These are phyloP conservation scores for Tulasnella sp. DNA, from an alignment of 768 basidiomycete genomes.

Conservation along the genomic window DNA sequence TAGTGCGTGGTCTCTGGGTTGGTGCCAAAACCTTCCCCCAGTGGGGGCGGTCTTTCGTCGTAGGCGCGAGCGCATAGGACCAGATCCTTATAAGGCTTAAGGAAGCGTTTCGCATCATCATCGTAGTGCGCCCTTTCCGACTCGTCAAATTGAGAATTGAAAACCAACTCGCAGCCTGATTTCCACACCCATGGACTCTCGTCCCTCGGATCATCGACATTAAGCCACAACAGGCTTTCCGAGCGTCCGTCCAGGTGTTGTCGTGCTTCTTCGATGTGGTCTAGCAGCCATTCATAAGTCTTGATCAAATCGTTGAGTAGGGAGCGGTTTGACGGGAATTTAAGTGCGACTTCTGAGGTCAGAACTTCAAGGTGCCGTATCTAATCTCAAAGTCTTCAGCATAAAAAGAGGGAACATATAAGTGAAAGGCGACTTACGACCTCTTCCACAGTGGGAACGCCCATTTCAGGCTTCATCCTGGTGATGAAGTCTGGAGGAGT, in stretches of 20 bases:
- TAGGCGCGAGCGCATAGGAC: neutral
- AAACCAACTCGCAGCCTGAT: neutral
- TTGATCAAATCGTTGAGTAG: too few species aligned
- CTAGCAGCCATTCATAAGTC: too few species aligned
- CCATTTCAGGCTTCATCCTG: neutral
- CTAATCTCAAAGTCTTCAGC: too few species aligned
- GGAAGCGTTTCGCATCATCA: neutral
- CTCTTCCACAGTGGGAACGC: neutral
- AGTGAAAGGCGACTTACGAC: neutral
- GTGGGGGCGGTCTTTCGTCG: neutral
- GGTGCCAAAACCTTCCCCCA: neutral
- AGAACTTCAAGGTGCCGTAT: too few species aligned
- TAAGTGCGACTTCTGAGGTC: too few species aligned
- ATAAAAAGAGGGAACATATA: too few species aligned
- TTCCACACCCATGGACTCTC: neutral
- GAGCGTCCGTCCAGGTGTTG: neutral
- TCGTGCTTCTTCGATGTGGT: too few species aligned
- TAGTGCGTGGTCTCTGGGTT: neutral
- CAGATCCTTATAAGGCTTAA: neutral
- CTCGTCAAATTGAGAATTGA: neutral
- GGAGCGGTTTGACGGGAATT: too few species aligned
- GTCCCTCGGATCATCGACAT: neutral
- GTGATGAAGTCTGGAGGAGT: neutral
- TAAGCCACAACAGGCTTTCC: neutral
- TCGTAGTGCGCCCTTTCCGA: neutral